Evolutionary conservation across 306 rosid genomes (phyloP), one percentile per base, ranked within the genome.

Genomic region (Cucurbita ficifolia): DNA sequence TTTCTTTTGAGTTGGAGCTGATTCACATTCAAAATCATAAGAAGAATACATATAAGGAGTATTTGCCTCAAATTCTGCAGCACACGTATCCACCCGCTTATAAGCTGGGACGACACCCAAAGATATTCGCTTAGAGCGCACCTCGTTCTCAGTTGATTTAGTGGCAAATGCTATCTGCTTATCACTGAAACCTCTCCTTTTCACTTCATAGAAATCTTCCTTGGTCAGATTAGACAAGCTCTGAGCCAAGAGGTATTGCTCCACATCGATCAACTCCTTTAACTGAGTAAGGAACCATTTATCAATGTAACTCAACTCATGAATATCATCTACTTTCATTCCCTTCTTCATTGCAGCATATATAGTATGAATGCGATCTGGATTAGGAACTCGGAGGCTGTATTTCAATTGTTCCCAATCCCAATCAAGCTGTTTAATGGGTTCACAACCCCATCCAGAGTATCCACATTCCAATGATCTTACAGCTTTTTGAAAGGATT

Each of bases 41-140:
- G 97, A 95, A 64, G 99, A 95, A 80, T 95, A 95, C 99, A 95
- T 91, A 48, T 89, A 95, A n/a, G 97, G 97, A 62, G 96, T 91
- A 77, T 91, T 85, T 36, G 99, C 99, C 85, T 95, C 99, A 84
- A 95, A 95, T 78, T 95, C 97, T n/a, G 99, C 99, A 18, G 99
- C 99, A 79, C 99, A 95, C 4, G 99, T 91, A 80, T 95, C 99
- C 21, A 95, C 99, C 65, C 96, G 88, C 78, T 95, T 95, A 76
- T 84, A 95, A 50, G 97, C 80, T 54, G 97, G 97, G 72, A 79
- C 64, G 54, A 95, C 93, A 55, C 93, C 93, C 63, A 91, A 56
- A 45, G 90, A 85, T 18, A 86, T 67, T 50, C 97, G 84, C 86
- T 78, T 91, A 51, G 48, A 38, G 51, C 96, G 88, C 18, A 95